phyloP scores from a whole-genome alignment of 371 early-diverging fungal species.

The Dichotomocladium elegans region DNA sequence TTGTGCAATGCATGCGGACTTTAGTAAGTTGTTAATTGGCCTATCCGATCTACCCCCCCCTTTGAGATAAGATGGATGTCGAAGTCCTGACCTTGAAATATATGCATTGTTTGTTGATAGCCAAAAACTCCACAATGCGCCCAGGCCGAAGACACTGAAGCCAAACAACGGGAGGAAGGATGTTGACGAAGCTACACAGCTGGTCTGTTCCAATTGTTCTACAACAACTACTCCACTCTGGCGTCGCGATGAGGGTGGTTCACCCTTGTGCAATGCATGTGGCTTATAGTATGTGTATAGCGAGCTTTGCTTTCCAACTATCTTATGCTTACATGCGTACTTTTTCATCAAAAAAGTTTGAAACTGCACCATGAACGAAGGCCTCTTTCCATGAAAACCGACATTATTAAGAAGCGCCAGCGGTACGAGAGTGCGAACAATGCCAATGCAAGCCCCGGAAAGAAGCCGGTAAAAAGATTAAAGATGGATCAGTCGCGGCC shows the following conservation, averaged over 20 bases:
- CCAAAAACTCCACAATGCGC: constrained; percentile 72
- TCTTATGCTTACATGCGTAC: not conserved
- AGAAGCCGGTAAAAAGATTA: constrained; percentile 11
- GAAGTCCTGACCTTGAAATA: no score
- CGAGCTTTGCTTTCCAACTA: not conserved
- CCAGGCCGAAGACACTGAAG: constrained; percentile 55
- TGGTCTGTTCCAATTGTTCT: constrained; percentile 82
- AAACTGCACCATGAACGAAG: constrained; percentile 82
- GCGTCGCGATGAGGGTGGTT: constrained; percentile 86
- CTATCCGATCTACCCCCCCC: not conserved
- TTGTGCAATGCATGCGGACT: constrained; percentile 97
- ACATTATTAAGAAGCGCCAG: constrained; percentile 76
- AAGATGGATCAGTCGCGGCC: constrained; percentile 12
- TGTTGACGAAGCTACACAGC: constrained; percentile 41
- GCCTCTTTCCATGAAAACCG: constrained; percentile 70
- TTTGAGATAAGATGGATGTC: no score
- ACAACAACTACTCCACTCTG: constrained; percentile 92
- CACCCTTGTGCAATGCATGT: constrained; percentile 93
- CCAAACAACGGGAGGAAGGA: constrained; percentile 30
- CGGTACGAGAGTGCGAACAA: constrained; percentile 53
- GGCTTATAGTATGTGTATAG: constrained; percentile 75
- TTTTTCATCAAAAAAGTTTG: constrained; percentile 22
- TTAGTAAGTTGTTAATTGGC: constrained; percentile 52
- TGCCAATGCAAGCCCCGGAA: constrained; percentile 4
- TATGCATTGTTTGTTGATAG: constrained; percentile 9